Evolutionary conservation across 2,329 filamentous ascomycete genomes (phyloP).

Genomic region (Colletotrichum gigasporum): DNA sequence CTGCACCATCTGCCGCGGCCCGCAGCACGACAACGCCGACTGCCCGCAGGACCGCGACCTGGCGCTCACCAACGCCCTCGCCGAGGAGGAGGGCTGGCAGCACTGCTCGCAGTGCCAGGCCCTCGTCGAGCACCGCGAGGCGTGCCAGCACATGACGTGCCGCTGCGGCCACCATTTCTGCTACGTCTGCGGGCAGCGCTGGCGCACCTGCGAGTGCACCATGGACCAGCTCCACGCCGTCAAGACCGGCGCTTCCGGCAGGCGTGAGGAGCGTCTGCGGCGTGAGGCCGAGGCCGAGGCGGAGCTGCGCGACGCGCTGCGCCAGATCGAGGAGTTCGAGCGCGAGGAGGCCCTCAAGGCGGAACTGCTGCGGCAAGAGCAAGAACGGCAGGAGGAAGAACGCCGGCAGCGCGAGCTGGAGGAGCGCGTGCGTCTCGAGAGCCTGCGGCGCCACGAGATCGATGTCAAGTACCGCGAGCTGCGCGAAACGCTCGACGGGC

Average conservation of each 20-base stretch:
- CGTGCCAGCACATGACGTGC: conserved; percentile 90
- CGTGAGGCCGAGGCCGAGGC: conserved; percentile 45
- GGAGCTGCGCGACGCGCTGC: conserved; percentile 46
- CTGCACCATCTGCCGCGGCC: conserved; percentile 60
- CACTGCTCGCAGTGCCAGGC: conserved; percentile 75
- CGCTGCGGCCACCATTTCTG: conserved; percentile 85
- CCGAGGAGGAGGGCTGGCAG: conserved; percentile 77
- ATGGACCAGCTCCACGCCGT: conserved; percentile 53
- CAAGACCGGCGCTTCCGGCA: conserved; percentile 47
- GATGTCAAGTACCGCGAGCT: conserved; percentile 50
- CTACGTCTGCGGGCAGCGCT: conserved; percentile 78
- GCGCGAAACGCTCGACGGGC: conserved; percentile 43
- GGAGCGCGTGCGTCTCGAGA: conserved; percentile 51
- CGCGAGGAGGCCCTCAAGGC: conserved; percentile 53
- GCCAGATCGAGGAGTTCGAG: conserved; percentile 58
- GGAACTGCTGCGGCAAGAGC: conserved; percentile 49
- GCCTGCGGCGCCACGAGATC: conserved; percentile 49
- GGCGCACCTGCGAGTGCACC: conserved; percentile 77
- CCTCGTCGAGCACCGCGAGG: conserved; percentile 79
- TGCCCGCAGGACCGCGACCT: conserved; percentile 62
- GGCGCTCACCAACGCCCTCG: conserved; percentile 65
- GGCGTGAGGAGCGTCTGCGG: conserved; percentile 44
- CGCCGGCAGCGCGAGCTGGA: conserved; percentile 47
- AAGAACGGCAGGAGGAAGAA: conserved; percentile 47
- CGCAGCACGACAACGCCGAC: conserved; percentile 50